Evolutionary conservation across 2,329 filamentous ascomycete genomes (phyloP).

Genomic region (Ascomycota sp.): DNA sequence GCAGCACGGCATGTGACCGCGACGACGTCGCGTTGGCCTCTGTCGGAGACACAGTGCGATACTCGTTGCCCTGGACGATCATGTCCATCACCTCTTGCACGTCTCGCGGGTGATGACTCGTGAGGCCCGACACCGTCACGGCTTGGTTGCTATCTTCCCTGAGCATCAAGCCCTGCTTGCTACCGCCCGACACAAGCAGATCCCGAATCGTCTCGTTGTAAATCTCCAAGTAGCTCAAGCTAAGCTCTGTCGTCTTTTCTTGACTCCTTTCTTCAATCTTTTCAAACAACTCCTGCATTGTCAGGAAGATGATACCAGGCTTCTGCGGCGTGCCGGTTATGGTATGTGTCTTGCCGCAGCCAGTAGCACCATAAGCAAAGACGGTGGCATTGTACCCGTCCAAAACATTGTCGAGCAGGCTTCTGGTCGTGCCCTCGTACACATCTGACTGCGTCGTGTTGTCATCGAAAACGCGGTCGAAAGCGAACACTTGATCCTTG

Average conservation of each 20-base stretch:
- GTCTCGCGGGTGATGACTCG: constrained; percentile 75
- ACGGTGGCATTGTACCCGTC: constrained; percentile 98
- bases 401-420: constrained; percentile 79
- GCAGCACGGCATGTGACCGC: constrained; percentile 86
- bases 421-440: constrained; percentile 81
- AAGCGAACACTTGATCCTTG: constrained; percentile 94
- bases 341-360: constrained; percentile 96
- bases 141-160: constrained; percentile 87
- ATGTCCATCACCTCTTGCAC: constrained; percentile 98
- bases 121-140: constrained; percentile 77
- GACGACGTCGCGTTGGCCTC: constrained; percentile 96
- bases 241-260: constrained; percentile 77
- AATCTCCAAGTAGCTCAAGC: constrained; percentile 89
- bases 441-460: constrained; percentile 82
- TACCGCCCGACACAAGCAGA: constrained; percentile 66
- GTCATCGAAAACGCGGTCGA: constrained; percentile 93
- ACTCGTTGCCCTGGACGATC: constrained; percentile 87
- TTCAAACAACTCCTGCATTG: constrained; percentile 97
- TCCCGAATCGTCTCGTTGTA: constrained; percentile 99
- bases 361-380: constrained; percentile 93
- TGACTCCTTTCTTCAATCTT: constrained; percentile 71
- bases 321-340: constrained; percentile 84
- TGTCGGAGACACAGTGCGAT: constrained; percentile 86
- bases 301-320: constrained; percentile 94
- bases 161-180: constrained; percentile 71